These are phyloP conservation scores for Mucor racemosus DNA, from an alignment of 371 early-diverging fungal genomes.

Conservation along the genomic window DNA sequence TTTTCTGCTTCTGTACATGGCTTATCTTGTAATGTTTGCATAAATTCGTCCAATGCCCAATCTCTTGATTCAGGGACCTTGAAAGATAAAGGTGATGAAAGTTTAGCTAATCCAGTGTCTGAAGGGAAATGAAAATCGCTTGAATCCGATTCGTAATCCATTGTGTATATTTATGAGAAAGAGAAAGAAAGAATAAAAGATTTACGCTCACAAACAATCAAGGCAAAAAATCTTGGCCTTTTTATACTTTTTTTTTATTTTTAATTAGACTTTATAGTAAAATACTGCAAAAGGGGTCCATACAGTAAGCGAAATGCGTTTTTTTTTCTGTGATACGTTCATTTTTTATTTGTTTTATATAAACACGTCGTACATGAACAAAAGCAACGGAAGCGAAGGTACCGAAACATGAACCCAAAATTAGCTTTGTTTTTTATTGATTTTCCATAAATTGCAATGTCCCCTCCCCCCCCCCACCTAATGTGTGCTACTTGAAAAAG, in stretches of 20 bases:
- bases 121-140: slow-evolving; percentile 52
- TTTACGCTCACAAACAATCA: neutral
- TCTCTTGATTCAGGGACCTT: slow-evolving; percentile 47
- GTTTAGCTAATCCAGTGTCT: slow-evolving; percentile 43
- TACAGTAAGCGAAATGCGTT: neutral
- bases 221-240: neutral
- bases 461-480: neutral
- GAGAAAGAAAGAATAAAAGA: slow-evolving; percentile 14
- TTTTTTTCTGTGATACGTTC: neutral
- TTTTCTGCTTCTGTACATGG: slow-evolving; percentile 27
- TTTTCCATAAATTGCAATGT: slow-evolving; percentile 11
- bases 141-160: slow-evolving; percentile 34
- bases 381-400: slow-evolving; percentile 11
- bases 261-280: slow-evolving; percentile 7
- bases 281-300: slow-evolving; percentile 2
- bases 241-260: slow-evolving; percentile 3
- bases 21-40: slow-evolving; percentile 37
- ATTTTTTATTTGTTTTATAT: slow-evolving; percentile 14
- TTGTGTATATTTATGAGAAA: slow-evolving; percentile 9
- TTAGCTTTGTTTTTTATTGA: slow-evolving; percentile 11
- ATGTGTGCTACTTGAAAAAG: slow-evolving; percentile 7
- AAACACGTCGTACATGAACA: slow-evolving; percentile 10
- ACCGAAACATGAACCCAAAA: slow-evolving; percentile 12
- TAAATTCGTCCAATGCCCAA: slow-evolving; percentile 48
- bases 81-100: slow-evolving; percentile 34